Evolutionary conservation across 352 stramenopile genomes (phyloP), one percentile per base, ranked within the genome.

Genomic region (Thalassiosira mediterranea): DNA sequence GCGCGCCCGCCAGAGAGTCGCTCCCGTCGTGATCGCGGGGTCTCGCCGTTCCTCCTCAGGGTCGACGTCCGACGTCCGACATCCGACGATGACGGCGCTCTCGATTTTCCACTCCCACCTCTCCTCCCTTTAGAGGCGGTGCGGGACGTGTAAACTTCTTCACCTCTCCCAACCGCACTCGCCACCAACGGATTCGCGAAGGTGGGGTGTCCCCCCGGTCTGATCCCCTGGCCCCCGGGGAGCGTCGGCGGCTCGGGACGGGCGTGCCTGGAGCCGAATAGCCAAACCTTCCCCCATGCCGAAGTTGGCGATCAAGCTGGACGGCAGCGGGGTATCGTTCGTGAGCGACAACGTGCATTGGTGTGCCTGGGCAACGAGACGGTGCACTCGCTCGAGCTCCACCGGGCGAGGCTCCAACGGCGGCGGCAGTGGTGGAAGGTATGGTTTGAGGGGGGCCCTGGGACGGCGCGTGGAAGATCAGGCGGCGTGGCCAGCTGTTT

Each of bases 201-300:
- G 38, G 46, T 79, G 48, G 59, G 48, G 17, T 84, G 75, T 60
- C 75, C 75, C 0, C 38, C 51, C 23, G 69, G 63, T 0, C 65
- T 84, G 46, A 44, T 84, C 21, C 69, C 70, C 37, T 61, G 60
- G 40, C 54, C 75, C 0, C 21, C 13, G 29, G 19, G 46, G 34
- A 26, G 25, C 29, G 13, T 15, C 4, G 23, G n/a, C 19, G 3
- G 19, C 42, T 47, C 56, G 1, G 31, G 48, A 28, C 28, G 56
- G 7, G 59, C 68, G 48, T 44, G 72, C 71, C 48, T 83, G 23
- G 52, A 73, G 58, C 34, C n/a, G n/a, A n/a, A n/a, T n/a, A n/a
- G n/a, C 76, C 38, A 93, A 93, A 73, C 80, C 83, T 3, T 84
- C 60, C 48, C 88, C 88, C 15, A 73, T 93, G 49, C 81, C 84